Evolutionary conservation across 805 yeast species (phyloP).

Genomic region (Cyberlindnera samutprakarnensis): DNA sequence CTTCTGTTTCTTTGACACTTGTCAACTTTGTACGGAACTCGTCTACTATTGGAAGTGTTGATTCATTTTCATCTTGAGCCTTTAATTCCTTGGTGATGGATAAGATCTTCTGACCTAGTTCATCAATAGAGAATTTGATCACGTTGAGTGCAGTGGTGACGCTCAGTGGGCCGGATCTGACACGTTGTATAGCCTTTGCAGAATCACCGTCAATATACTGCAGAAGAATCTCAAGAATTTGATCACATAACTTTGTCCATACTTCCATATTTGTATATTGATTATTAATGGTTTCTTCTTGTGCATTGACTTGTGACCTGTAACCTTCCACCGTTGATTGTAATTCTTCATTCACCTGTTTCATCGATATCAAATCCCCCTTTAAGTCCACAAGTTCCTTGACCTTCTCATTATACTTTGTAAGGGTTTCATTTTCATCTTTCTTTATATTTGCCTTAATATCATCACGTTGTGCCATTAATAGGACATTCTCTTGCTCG

Average conservation of each 20-base stretch:
- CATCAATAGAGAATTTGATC: conserved; percentile 13
- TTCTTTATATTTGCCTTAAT: conserved; percentile 14
- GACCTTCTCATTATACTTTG: conserved; percentile 12
- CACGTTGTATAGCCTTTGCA: conserved; percentile 13
- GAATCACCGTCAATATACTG: conserved; percentile 13
- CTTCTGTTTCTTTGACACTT: conserved; percentile 10
- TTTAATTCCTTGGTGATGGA: neutral
- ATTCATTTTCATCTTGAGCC: conserved; percentile 3
- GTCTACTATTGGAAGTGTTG: neutral
- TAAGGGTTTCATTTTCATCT: conserved; percentile 1
- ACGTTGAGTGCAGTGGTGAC: conserved; percentile 18
- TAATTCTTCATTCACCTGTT: conserved; percentile 17
- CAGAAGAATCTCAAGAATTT: conserved; percentile 8
- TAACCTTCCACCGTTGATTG: conserved; percentile 17
- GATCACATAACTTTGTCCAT: conserved; percentile 13
- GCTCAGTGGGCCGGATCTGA: conserved; percentile 14
- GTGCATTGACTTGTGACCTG: conserved; percentile 10
- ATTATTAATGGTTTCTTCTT: conserved; percentile 3
- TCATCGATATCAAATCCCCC: conserved; percentile 19
- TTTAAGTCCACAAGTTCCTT: conserved; percentile 22
- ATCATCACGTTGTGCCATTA: conserved; percentile 12
- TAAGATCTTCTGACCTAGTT: conserved; percentile 7
- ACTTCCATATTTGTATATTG: conserved; percentile 3
- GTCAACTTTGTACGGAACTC: conserved; percentile 8
- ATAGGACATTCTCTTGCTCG: conserved; percentile 15